phyloP scores from a whole-genome alignment of 495 filamentous ascomycete genomes.

The Penicillium desertorum region DNA sequence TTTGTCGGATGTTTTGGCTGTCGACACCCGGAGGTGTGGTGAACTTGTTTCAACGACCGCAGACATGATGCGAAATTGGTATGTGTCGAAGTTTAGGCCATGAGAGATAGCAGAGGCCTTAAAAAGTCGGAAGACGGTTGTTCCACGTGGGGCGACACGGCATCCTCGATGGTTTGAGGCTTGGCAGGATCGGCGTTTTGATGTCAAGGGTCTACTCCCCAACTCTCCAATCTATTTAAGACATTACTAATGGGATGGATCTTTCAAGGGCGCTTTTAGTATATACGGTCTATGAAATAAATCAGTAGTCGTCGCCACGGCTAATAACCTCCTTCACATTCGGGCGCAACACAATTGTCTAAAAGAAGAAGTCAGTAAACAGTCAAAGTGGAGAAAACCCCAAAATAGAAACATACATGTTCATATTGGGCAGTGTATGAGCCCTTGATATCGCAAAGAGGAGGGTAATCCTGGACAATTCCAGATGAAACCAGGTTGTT shows the following conservation, averaged over 20 bases:
- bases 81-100: slow-evolving; percentile 16
- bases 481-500: slow-evolving; percentile 83
- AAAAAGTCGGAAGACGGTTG: slow-evolving; percentile 25
- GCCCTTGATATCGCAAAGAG: slow-evolving; percentile 87
- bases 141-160: slow-evolving; percentile 46
- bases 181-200: slow-evolving; percentile 19
- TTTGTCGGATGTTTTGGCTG: slow-evolving; percentile 29
- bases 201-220: neutral
- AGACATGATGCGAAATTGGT: slow-evolving; percentile 29
- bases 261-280: slow-evolving; percentile 6
- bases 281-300: slow-evolving; percentile 8
- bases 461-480: slow-evolving; percentile 88
- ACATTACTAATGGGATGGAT: slow-evolving; percentile 6
- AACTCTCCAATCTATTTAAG: neutral
- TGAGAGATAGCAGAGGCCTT: slow-evolving; percentile 16
- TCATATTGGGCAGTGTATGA: slow-evolving; percentile 94
- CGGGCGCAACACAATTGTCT: slow-evolving; percentile 86
- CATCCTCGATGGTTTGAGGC: slow-evolving; percentile 21
- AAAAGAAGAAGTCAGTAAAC: slow-evolving; percentile 27
- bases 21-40: slow-evolving; percentile 43
- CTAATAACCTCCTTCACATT: slow-evolving; percentile 92
- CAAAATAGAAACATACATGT: slow-evolving; percentile 59
- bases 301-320: slow-evolving; percentile 84
- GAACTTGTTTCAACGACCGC: slow-evolving; percentile 35
- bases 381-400: neutral